These are phyloP conservation scores for Verticillium dahliae DNA, from an alignment of 2,329 filamentous ascomycete genomes.

Conservation along the genomic window DNA sequence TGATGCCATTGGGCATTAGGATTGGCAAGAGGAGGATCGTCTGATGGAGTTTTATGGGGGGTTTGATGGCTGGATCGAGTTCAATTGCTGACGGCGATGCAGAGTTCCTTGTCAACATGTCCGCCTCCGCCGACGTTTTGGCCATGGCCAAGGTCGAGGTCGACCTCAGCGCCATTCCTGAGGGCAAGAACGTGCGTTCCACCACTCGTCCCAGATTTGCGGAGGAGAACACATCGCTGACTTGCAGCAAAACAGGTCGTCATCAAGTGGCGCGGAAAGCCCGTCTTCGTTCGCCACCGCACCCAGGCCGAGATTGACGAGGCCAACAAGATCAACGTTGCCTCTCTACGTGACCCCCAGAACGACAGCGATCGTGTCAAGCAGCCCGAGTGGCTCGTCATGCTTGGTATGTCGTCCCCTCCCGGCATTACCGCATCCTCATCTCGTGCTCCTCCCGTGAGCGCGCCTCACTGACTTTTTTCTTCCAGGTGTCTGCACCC, in stretches of 20 bases:
- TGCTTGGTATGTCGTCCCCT: conserved; percentile 65
- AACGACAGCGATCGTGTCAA: conserved; percentile 87
- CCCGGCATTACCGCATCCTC: conserved; percentile 1
- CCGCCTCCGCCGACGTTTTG: conserved; percentile 94
- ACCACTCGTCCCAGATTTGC: too few species aligned
- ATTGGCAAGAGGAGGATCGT: background rate
- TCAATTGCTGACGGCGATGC: conserved; percentile 22
- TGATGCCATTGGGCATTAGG: background rate
- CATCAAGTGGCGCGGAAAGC: conserved; percentile 99
- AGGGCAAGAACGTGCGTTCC: conserved; percentile 92
- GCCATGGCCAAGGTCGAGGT: conserved; percentile 99
- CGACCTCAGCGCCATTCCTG: conserved; percentile 83
- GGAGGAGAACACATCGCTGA: background rate
- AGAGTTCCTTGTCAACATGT: conserved; percentile 99
- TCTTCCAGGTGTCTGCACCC: conserved; percentile 92
- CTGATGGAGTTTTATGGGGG: background rate
- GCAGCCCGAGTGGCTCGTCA: conserved; percentile 98
- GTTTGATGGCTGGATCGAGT: background rate
- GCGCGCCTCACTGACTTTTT: background rate
- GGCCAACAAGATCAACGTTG: conserved; percentile 81
- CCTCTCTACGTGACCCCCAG: conserved; percentile 85
- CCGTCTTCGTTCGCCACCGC: conserved; percentile 98
- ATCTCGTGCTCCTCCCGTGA: background rate
- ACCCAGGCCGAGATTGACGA: conserved; percentile 89
- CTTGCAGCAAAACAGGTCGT: conserved; percentile 60